Conservation (phyloP, 345 rosid genomes). For the Heritiera littoralis region DNA sequence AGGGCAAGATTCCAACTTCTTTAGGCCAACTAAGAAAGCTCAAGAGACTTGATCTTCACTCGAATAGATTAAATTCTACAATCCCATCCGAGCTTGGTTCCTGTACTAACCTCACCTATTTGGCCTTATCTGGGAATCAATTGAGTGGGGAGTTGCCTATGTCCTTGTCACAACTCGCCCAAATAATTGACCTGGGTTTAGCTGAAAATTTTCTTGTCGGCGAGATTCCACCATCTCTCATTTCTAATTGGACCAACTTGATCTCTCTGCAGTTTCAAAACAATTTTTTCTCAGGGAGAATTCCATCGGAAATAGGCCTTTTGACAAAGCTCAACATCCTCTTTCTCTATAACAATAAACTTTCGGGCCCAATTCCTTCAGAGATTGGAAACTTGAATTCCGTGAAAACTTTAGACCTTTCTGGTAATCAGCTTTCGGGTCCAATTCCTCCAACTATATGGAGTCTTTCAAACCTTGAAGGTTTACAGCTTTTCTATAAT, state of each 20-base stretch:
- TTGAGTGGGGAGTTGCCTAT: slow-evolving; percentile 48
- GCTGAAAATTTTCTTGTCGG: slow-evolving; percentile 43
- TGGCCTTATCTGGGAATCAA: slow-evolving; percentile 48
- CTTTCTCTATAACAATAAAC: slow-evolving; percentile 38
- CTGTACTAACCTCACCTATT: slow-evolving; percentile 47
- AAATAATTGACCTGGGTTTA: slow-evolving; percentile 33
- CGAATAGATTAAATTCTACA: slow-evolving; percentile 43
- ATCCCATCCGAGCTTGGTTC: slow-evolving; percentile 55
- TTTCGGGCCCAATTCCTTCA: slow-evolving; percentile 48
- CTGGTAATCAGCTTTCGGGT: slow-evolving; percentile 52
- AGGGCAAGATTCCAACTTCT: no score
- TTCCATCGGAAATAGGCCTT: slow-evolving; percentile 47
- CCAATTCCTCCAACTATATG: slow-evolving; percentile 47
- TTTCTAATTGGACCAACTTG: slow-evolving; percentile 50
- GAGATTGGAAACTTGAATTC: slow-evolving; percentile 45
- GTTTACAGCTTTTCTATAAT: slow-evolving; percentile 44
- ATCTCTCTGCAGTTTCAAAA: slow-evolving; percentile 48
- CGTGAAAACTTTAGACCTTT: slow-evolving; percentile 40
- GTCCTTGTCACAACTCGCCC: slow-evolving; percentile 49
- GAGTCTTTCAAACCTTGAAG: slow-evolving; percentile 42
- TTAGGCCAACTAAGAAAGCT: slow-evolving; percentile 39
- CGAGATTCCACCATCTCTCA: slow-evolving; percentile 41
- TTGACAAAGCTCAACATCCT: slow-evolving; percentile 35
- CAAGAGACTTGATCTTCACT: slow-evolving; percentile 37
- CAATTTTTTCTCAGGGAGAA: slow-evolving; percentile 44